phyloP scores from a whole-genome alignment of 768 basidiomycete species.

The Leucocoprinus leucothites region DNA sequence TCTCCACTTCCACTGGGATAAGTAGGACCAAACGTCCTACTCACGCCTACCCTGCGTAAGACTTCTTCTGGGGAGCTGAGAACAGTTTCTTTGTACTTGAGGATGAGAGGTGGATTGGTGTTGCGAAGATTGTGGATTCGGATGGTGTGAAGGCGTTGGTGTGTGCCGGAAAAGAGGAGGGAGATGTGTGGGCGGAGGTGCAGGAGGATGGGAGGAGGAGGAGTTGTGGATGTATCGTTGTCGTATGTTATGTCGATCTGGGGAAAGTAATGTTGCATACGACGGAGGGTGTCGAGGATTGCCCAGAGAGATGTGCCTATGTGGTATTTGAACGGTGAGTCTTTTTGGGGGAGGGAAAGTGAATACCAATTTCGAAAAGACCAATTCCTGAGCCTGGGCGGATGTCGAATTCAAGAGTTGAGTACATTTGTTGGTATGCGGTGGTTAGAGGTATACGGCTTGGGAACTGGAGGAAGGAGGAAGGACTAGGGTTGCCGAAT shows the following conservation, averaged over 20 bases:
- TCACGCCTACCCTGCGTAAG: conserved; percentile 62
- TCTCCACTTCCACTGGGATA: conserved; percentile 46
- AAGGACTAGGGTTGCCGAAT: conserved; percentile 5
- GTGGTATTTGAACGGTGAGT: conserved; percentile 8
- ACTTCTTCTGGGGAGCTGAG: conserved; percentile 62
- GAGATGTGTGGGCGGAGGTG: conserved; percentile 81
- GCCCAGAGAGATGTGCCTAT: conserved; percentile 79
- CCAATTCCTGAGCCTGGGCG: conserved; percentile 75
- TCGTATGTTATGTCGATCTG: conserved; percentile 85
- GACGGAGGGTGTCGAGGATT: conserved; percentile 63
- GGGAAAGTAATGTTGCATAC: conserved; percentile 67
- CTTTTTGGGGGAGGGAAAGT: neutral
- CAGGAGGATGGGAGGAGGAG: conserved; percentile 75
- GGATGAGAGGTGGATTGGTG: conserved; percentile 59
- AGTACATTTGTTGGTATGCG: conserved; percentile 39
- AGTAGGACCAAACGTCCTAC: conserved; percentile 77
- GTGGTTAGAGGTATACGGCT: neutral
- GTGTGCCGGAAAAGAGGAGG: conserved; percentile 77
- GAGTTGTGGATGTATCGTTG: conserved; percentile 62
- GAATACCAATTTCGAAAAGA: conserved; percentile 69
- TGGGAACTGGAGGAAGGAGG: neutral
- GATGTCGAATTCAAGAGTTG: conserved; percentile 71
- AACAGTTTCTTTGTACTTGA: conserved; percentile 64
- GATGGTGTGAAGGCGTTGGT: conserved; percentile 80
- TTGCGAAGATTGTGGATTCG: conserved; percentile 66